Base-by-base conservation (phyloP, 1,284 basidiomycete genomes). In the Sanghuangporus weigelae region DNA sequence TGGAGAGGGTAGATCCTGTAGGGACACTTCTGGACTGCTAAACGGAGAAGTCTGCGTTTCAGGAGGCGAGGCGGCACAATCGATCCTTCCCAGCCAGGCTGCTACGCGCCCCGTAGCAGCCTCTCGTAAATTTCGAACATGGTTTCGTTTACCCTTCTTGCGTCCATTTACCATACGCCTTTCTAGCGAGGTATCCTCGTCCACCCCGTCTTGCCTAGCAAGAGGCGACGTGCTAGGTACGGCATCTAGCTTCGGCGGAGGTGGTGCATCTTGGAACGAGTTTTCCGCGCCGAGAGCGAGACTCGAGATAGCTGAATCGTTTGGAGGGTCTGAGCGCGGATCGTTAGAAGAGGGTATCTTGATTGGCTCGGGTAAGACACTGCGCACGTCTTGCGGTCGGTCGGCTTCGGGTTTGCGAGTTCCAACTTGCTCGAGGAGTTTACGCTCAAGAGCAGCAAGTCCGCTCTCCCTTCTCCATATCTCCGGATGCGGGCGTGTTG, bases 241-340 rank as follows among this genome's bases (percentile, higher is more conserved):
- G 65, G 71, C 69, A 50, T 72, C 64, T 68, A 69, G 51, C 70
- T 73, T 58, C 58, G 57, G 64, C 57, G 53, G 61, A 49, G 40
- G 63, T 10, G 21, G 57, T 12, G 16, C 55, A 51, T 38, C 46
- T n/a, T 46, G 44, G 7, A 50, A 46, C 1, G 55, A 38, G 10
- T 26, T 42, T 23, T 74, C 72, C 59, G 83, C 83, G 2, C 84
- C 85, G n/a, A 90, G 77, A 12, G 86, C 86, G 67, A 90, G 72
- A 69, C 88, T 90, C 48, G 88, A 90, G 57, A 90, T 90, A 31
- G 86, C 88, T 54, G 85, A 87, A 68, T 90, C 88, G 63, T 86
- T 83, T 64, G 81, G 73, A 11, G 80, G 78, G 59, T 83, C 49
- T 65, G 65, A 11, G 64, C 66, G 19, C 39, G 73, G 71, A 62